Percentiles rank a stretch among this genome's conserved stretches.
These are phyloP conservation scores for Deakozyma indianensis DNA, from an alignment of 805 yeast genomes.

Conservation along the genomic window DNA sequence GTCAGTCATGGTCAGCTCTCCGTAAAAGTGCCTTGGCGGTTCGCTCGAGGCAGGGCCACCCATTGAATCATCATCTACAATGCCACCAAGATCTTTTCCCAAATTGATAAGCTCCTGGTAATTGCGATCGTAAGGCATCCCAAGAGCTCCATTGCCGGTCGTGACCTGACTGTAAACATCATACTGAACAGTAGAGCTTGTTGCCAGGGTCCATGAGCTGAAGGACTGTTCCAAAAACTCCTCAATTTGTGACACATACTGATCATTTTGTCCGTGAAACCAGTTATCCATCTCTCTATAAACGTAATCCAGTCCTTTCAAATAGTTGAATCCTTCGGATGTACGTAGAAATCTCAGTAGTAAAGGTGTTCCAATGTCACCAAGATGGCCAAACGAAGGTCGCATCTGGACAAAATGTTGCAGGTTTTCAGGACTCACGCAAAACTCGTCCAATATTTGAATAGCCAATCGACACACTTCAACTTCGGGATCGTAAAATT, in stretches of 20 bases:
- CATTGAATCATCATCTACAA: background rate
- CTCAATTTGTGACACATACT: conserved; percentile 20
- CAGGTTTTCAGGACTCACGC: conserved; percentile 33
- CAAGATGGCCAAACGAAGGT: conserved; percentile 44
- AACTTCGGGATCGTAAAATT: conserved; percentile 51
- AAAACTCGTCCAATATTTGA: conserved; percentile 37
- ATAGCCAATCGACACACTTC: conserved; percentile 44
- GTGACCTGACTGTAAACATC: background rate
- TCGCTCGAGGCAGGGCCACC: background rate
- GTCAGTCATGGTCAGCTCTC: conserved; percentile 62
- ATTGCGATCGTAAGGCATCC: conserved; percentile 6
- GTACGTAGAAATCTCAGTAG: conserved; percentile 51
- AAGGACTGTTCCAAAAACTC: conserved; percentile 15
- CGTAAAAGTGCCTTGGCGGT: conserved; percentile 58
- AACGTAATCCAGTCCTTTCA: conserved; percentile 44
- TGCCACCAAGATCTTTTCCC: background rate
- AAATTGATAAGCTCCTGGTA: conserved; percentile 2
- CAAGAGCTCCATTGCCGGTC: conserved; percentile 4
- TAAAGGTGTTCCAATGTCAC: conserved; percentile 39
- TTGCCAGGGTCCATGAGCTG: background rate
- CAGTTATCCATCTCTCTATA: conserved; percentile 55
- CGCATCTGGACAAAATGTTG: conserved; percentile 34
- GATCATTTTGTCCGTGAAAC: conserved; percentile 29
- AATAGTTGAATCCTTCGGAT: conserved; percentile 53
- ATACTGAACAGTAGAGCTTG: conserved; percentile 1